These are phyloP conservation scores for Adenanthera pavonina DNA, from an alignment of 306 rosid species.

Conservation along the genomic window DNA sequence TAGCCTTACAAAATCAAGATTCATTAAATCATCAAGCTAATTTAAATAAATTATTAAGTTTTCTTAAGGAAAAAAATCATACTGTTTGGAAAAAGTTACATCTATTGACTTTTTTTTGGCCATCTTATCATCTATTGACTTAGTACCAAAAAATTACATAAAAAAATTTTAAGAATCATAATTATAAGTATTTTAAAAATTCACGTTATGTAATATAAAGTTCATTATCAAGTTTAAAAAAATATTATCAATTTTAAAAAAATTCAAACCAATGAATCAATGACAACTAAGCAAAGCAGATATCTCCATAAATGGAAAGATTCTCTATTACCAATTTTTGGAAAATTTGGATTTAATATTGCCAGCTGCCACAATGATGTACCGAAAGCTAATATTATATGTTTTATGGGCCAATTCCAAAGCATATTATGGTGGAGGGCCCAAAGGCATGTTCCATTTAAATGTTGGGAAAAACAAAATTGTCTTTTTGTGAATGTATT, in stretches of 20 bases:
- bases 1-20: too few relatives aligned
- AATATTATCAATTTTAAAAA: background rate
- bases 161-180: too few relatives aligned
- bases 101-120: too few relatives aligned
- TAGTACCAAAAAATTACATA: too few relatives aligned
- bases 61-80: too few relatives aligned
- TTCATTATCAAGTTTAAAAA: too few relatives aligned
- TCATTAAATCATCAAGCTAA: too few relatives aligned
- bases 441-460: background rate
- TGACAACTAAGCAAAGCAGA: background rate
- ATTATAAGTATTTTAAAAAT: too few relatives aligned
- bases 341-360: background rate
- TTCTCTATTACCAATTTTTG: background rate
- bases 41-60: too few relatives aligned
- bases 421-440: background rate
- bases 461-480: background rate
- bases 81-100: too few relatives aligned
- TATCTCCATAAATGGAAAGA: slow-evolving; percentile 3
- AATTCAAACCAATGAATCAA: background rate
- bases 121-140: too few relatives aligned
- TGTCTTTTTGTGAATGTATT: background rate
- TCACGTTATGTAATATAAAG: too few relatives aligned
- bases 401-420: background rate
- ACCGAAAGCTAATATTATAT: background rate
- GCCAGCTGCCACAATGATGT: background rate